phyloP scores from a whole-genome alignment of 148 eudicot species.

The Amaranthus cruentus region DNA sequence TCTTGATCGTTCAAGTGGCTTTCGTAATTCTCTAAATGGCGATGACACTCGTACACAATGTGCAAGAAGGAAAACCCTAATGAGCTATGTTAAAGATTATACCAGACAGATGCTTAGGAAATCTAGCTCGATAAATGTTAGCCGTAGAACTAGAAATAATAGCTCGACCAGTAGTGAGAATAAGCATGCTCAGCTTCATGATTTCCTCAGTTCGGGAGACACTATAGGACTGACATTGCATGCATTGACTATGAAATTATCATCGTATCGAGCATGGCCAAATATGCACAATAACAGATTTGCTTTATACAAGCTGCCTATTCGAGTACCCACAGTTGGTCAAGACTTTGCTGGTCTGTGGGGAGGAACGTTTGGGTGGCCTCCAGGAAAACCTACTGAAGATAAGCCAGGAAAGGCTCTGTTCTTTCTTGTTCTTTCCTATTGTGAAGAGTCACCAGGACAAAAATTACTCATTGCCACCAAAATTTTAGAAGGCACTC shows the following conservation, averaged over 20 bases:
- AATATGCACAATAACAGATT: conserved; percentile 76
- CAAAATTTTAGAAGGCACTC: conserved; percentile 80
- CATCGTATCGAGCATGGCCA: conserved; percentile 81
- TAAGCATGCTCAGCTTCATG: conserved; percentile 64
- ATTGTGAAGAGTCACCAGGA: conserved; percentile 59
- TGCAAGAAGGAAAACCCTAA: conserved; percentile 51
- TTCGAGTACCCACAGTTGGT: conserved; percentile 35
- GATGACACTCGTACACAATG: conserved; percentile 40
- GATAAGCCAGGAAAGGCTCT: conserved; percentile 79
- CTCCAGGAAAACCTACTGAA: conserved; percentile 68
- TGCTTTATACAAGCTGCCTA: conserved; percentile 77
- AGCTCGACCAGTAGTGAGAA: conserved; percentile 48
- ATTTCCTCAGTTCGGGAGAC: conserved; percentile 60
- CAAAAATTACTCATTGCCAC: conserved; percentile 63
- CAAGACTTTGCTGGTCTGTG: conserved; percentile 69
- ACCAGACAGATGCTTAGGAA: conserved; percentile 53
- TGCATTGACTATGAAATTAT: conserved; percentile 60
- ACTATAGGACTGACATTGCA: conserved; percentile 63
- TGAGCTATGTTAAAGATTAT: conserved; percentile 53
- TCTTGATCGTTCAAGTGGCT: conserved; percentile 47
- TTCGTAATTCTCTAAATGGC: conserved; percentile 35
- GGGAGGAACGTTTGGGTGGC: conserved; percentile 94
- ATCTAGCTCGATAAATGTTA: conserved; percentile 46
- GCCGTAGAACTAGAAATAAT: conserved; percentile 36
- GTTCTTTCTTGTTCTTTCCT: conserved; percentile 68